A percentile compares a stretch with the other conserved stretches of the same genome.
These are phyloP conservation scores for Annulohypoxylon moriforme DNA, from an alignment of 495 filamentous ascomycete genomes.

Conservation along the genomic window DNA sequence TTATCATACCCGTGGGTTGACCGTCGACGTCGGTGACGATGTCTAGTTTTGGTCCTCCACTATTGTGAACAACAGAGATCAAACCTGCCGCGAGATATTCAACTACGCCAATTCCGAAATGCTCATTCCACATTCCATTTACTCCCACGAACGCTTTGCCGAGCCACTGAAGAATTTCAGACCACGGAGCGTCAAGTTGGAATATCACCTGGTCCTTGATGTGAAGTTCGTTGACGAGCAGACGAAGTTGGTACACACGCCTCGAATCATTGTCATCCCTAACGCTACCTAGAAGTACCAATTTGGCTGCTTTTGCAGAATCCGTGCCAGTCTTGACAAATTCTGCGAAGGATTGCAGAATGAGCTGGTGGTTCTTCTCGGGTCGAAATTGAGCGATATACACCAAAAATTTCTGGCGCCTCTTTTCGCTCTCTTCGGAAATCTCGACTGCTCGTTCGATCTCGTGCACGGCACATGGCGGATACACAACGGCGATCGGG, in stretches of 20 bases:
- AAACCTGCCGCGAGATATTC: slow-evolving; percentile 97
- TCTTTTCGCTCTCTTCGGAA: slow-evolving; percentile 69
- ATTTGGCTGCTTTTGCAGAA: slow-evolving; percentile 65
- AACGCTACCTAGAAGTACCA: slow-evolving; percentile 89
- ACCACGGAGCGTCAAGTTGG: slow-evolving; percentile 88
- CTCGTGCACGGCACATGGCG: slow-evolving; percentile 89
- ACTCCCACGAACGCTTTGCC: slow-evolving; percentile 80
- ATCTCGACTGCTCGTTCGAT: slow-evolving; percentile 78
- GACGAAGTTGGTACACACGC: slow-evolving; percentile 88
- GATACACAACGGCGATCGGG: slow-evolving; percentile 80
- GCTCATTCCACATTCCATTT: slow-evolving; percentile 99
- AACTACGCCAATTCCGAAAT: slow-evolving; percentile 98
- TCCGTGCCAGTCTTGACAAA: slow-evolving; percentile 62
- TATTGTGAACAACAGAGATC: slow-evolving; percentile 90
- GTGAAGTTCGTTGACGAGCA: slow-evolving; percentile 87
- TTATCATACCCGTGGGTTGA: slow-evolving; percentile 70
- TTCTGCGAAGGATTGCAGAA: slow-evolving; percentile 83
- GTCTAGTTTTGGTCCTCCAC: slow-evolving; percentile 90
- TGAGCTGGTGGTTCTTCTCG: slow-evolving; percentile 92
- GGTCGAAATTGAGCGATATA: slow-evolving; percentile 98
- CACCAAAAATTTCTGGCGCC: slow-evolving; percentile 75
- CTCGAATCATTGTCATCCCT: slow-evolving; percentile 85
- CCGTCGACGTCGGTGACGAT: slow-evolving; percentile 86
- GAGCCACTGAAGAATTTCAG: slow-evolving; percentile 82
- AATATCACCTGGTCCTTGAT: slow-evolving; percentile 87